phyloP scores from a whole-genome alignment of 1,139 yeast genomes.

The Kodamaea alishanica region DNA sequence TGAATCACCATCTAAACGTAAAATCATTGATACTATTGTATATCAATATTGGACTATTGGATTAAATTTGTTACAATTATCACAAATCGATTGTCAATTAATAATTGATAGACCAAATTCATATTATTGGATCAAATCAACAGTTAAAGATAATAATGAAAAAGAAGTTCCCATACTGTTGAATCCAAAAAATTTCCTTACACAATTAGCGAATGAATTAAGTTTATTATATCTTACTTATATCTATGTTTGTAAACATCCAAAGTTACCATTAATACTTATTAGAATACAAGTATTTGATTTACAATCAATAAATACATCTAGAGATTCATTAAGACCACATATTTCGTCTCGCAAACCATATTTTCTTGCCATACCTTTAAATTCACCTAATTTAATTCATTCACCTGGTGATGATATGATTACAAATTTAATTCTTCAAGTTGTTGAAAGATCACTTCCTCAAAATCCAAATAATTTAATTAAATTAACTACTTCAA shows the following conservation, averaged over 20 bases:
- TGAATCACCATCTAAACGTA: conserved; percentile 32
- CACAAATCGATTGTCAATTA: conserved; percentile 67
- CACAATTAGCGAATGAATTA: conserved; percentile 45
- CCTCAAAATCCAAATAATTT: conserved; percentile 36
- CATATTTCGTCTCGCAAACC: conserved; percentile 55
- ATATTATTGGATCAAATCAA: conserved; percentile 57
- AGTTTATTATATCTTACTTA: conserved; percentile 52
- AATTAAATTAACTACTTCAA: conserved; percentile 22
- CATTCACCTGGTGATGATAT: conserved; percentile 51
- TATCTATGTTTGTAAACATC: conserved; percentile 66
- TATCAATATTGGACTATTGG: conserved; percentile 62
- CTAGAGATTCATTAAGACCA: conserved; percentile 23
- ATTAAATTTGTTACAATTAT: conserved; percentile 61
- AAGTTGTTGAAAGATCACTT: conserved; percentile 53
- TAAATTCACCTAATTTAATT: conserved; percentile 62
- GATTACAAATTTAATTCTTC: conserved; percentile 53
- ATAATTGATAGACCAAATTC: conserved; percentile 54
- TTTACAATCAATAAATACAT: conserved; percentile 25
- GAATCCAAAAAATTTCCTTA: conserved; percentile 45
- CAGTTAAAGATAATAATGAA: conserved; percentile 41
- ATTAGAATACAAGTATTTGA: conserved; percentile 71
- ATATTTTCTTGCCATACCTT: conserved; percentile 62
- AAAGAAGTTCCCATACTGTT: conserved; percentile 35
- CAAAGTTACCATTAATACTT: conserved; percentile 55
- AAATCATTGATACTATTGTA: conserved; percentile 48